Conservation (phyloP, 2,329 filamentous ascomycete species). For the Cercospora nicotianae region DNA sequence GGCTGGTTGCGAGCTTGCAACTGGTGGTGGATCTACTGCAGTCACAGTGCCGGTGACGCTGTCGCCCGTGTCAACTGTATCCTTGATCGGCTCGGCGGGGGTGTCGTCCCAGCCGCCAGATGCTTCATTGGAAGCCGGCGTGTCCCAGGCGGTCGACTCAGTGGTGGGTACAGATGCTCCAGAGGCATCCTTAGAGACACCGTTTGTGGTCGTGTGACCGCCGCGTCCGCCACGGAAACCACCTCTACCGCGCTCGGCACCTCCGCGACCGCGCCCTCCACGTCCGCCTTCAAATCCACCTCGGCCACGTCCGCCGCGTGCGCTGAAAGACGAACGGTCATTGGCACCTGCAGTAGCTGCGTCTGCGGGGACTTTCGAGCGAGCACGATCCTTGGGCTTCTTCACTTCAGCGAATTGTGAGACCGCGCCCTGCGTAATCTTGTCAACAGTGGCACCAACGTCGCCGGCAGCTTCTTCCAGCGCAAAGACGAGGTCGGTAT, state of each 20-base stretch:
- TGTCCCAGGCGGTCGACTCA: slow-evolving; percentile 66
- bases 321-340: slow-evolving; percentile 51
- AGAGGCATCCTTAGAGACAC: slow-evolving; percentile 60
- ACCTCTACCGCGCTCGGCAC: slow-evolving; percentile 56
- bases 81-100: slow-evolving; percentile 22
- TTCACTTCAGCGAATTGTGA: slow-evolving; percentile 85
- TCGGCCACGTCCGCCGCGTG: slow-evolving; percentile 42
- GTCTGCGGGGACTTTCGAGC: slow-evolving; percentile 70
- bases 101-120: slow-evolving; percentile 31
- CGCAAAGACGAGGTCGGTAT: slow-evolving; percentile 90
- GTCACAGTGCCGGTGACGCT: slow-evolving; percentile 47
- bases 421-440: slow-evolving; percentile 77
- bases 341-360: slow-evolving; percentile 51
- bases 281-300: slow-evolving; percentile 56
- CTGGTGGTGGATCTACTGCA: slow-evolving; percentile 32
- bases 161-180: slow-evolving; percentile 63
- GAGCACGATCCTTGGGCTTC: slow-evolving; percentile 71
- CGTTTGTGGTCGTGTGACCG: slow-evolving; percentile 59
- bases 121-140: slow-evolving; percentile 42
- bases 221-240: slow-evolving; percentile 61
- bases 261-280: slow-evolving; percentile 59
- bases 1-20: slow-evolving; percentile 37
- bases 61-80: slow-evolving; percentile 32
- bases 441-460: slow-evolving; percentile 70
- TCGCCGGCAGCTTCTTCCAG: slow-evolving; percentile 82